Evolutionary conservation across 257 asterid species (phyloP).

Genomic region (Leptodermis oblonga): DNA sequence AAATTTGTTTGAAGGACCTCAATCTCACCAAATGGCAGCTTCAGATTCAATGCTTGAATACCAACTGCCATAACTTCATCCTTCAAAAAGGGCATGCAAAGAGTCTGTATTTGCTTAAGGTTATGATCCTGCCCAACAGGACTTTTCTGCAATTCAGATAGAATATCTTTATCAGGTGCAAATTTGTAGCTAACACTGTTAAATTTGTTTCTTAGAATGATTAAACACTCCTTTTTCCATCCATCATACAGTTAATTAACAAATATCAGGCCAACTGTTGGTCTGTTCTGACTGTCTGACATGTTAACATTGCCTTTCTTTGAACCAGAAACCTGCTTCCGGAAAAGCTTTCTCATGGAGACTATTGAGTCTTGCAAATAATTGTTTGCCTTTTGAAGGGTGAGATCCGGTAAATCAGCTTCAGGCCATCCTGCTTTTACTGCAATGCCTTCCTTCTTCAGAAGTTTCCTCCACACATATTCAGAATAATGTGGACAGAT

Average conservation of each 20-base stretch:
- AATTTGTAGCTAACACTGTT: conserved; percentile 42
- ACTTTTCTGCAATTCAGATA: conserved; percentile 63
- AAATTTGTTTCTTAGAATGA: conserved; percentile 53
- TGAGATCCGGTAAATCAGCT: conserved; percentile 63
- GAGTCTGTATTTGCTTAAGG: conserved; percentile 67
- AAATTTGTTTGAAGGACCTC: conserved; percentile 63
- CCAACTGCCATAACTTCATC: conserved; percentile 72
- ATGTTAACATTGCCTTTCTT: conserved; percentile 50
- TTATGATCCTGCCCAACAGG: conserved; percentile 53
- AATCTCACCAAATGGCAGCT: conserved; percentile 79
- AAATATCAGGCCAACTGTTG: conserved; percentile 52
- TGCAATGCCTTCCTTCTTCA: conserved; percentile 66
- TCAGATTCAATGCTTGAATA: conserved; percentile 67
- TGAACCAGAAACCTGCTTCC: conserved; percentile 75
- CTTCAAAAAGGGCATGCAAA: conserved; percentile 86
- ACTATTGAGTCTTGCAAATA: conserved; percentile 76
- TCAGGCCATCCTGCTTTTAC: conserved; percentile 66
- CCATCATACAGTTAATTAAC: conserved; percentile 84
- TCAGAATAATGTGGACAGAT: conserved; percentile 85
- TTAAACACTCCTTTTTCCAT: conserved; percentile 77
- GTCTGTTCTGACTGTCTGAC: conserved; percentile 40
- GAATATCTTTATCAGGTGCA: conserved; percentile 75
- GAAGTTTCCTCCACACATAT: conserved; percentile 61
- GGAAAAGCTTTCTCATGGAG: conserved; percentile 79
- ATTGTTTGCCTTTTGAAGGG: conserved; percentile 67